Evolutionary conservation across 2,329 filamentous ascomycete species (phyloP).

Genomic region (Myriosclerotinia duriaeana): DNA sequence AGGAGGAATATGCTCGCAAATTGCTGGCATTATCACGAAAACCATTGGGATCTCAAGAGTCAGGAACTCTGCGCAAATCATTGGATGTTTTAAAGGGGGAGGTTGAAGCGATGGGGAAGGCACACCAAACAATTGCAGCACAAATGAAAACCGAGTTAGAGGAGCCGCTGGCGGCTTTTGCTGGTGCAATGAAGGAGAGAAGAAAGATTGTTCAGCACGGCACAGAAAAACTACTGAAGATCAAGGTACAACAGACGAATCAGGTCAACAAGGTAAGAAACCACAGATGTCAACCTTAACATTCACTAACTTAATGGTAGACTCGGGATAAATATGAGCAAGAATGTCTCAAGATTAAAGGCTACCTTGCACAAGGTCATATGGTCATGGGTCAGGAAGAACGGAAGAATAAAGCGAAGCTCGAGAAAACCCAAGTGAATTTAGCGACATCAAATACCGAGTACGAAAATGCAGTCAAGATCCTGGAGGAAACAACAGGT

Average conservation of each 20-base stretch:
- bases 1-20: slow-evolving; percentile 94
- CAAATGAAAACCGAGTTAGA: slow-evolving; percentile 98
- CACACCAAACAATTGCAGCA: slow-evolving; percentile 82
- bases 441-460: slow-evolving; percentile 87
- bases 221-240: slow-evolving; percentile 91
- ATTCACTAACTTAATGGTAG: slow-evolving; percentile 45
- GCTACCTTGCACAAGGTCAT: slow-evolving; percentile 95
- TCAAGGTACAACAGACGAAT: slow-evolving; percentile 87
- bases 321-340: slow-evolving; percentile 94
- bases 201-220: slow-evolving; percentile 94
- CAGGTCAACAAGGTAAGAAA: slow-evolving; percentile 79
- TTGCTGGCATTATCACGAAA: slow-evolving; percentile 83
- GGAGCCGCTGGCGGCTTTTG: slow-evolving; percentile 87
- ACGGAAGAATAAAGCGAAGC: slow-evolving; percentile 96
- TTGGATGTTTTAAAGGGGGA: slow-evolving; percentile 86
- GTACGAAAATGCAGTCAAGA: slow-evolving; percentile 90
- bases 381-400: slow-evolving; percentile 99
- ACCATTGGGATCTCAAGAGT: slow-evolving; percentile 82
- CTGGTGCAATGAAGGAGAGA: slow-evolving; percentile 92
- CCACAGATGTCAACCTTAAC: slow-evolving; percentile 24
- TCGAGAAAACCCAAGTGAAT: slow-evolving; percentile 98
- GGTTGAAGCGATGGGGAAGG: slow-evolving; percentile 89
- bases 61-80: slow-evolving; percentile 77
- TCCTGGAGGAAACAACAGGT: slow-evolving; percentile 89
- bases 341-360: slow-evolving; percentile 97